Base-by-base conservation (phyloP, 2,329 filamentous ascomycete genomes). In the Trichoderma semiorbis region DNA sequence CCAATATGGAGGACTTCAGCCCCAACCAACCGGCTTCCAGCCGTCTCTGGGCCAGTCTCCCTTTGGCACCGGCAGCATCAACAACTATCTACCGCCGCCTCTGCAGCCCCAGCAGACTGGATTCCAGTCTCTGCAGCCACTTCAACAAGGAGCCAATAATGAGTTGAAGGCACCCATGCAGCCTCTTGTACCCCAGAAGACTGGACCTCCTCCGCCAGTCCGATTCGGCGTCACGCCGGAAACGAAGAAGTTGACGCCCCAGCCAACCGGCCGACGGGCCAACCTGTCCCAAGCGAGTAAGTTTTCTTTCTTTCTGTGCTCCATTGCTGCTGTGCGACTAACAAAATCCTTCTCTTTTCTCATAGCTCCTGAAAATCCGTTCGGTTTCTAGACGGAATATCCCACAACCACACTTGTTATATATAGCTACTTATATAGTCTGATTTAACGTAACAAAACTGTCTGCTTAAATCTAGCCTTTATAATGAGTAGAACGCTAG, bases 221-320 rank as follows among this genome's bases (percentile, higher is more conserved):
- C 89, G 94, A 72, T 99, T 99, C 80, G 96, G 96, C 50, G 91
- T 97, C 43, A 87, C 89, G 71, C 84, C 86, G 32, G 89, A 90
- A 63, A 84, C 90, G 34, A 94, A 94, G 82, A 96, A 93, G 81
- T 83, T 98, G 77, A 87, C 89, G 73, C 90, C 95, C 34, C 96
- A 98, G 84, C 88, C 94, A 32, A 99, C 96, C 7, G 96, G 96
- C 74, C 87, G 92, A 77, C 90, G 93, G 84, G 96, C 96, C 71
- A 98, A 98, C 81, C 87, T 99, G 76, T 88, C 93, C 67, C 93
- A 97, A 89, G 96, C 96, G 78, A 99, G 95, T 98, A 91, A 92
- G 95, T 95, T 30, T 14, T 53, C 6, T 7, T 55, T 28, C 53
- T 30, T 18, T 21, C 30, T 21, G 18, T 34, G 11, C 18, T 14